Percentiles rank a stretch among this genome's conserved stretches.
These are phyloP conservation scores for Fusarium clavum DNA, from an alignment of 2,329 filamentous ascomycete species.

Conservation along the genomic window DNA sequence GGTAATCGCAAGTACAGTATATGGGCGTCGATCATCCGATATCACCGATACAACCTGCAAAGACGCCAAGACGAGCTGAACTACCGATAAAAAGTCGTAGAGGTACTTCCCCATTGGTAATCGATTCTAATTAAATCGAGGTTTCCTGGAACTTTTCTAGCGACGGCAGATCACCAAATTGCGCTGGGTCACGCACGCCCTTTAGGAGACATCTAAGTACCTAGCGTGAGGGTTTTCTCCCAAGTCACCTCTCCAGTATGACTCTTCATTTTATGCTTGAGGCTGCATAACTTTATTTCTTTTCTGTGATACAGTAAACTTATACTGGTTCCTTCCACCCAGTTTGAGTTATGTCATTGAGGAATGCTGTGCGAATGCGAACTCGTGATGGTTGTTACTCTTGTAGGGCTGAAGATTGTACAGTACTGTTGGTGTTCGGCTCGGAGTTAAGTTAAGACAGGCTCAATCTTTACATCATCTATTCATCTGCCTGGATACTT, in stretches of 20 bases:
- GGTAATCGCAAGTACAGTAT: conserved; percentile 18
- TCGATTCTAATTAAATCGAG: conserved; percentile 8
- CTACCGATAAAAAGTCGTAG: not conserved
- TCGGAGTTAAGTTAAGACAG: not conserved
- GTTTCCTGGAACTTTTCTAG: conserved; percentile 29
- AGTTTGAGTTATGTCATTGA: not conserved
- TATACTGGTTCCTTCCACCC: conserved; percentile 1
- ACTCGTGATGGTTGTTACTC: not conserved
- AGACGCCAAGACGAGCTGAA: conserved; percentile 16
- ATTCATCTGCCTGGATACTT: not conserved
- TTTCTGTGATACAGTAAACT: not conserved
- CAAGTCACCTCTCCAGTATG: not conserved
- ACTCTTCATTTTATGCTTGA: not conserved
- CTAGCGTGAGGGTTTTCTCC: conserved; percentile 29
- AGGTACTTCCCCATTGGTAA: conserved; percentile 17
- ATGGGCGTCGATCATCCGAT: conserved; percentile 28
- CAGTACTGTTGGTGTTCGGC: not conserved
- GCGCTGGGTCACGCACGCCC: conserved; percentile 29
- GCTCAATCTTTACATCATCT: not conserved
- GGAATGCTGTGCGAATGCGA: not conserved
- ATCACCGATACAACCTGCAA: conserved; percentile 9
- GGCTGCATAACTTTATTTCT: conserved; percentile 2
- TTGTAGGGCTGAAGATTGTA: conserved; percentile 25
- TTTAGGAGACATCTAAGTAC: conserved; percentile 32
- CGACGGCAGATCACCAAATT: conserved; percentile 8